Evolutionary conservation across 2,329 filamentous ascomycete species (phyloP).

Genomic region (Cladobotryum mycophilum): DNA sequence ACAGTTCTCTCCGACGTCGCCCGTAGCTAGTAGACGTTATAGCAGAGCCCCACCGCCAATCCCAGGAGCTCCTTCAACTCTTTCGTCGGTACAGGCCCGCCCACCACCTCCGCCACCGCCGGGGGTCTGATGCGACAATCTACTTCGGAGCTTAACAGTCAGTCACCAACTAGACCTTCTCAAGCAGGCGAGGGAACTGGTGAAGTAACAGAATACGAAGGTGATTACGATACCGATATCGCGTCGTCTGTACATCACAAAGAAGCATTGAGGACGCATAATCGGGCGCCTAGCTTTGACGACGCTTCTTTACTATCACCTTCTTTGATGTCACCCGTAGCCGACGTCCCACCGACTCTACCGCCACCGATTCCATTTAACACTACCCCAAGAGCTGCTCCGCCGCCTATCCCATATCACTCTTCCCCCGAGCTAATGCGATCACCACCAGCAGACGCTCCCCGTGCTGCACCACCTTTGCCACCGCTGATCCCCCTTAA

Average conservation of each 20-base stretch:
- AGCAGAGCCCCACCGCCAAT: conserved; percentile 57
- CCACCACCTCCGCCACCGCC: conserved; percentile 64
- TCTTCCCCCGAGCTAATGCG: conserved; percentile 49
- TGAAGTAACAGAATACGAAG: conserved; percentile 89
- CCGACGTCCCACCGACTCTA: conserved; percentile 37
- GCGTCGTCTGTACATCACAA: conserved; percentile 90
- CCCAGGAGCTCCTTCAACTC: conserved; percentile 45
- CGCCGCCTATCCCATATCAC: conserved; percentile 60
- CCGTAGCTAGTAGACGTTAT: conserved; percentile 44
- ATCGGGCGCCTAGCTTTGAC: conserved; percentile 69
- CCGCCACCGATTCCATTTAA: conserved; percentile 52
- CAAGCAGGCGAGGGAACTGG: conserved; percentile 57
- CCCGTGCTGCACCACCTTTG: conserved; percentile 63
- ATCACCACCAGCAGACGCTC: conserved; percentile 64
- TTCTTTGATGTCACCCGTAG: conserved; percentile 30
- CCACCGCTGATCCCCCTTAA: conserved; percentile 32
- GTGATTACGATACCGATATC: conserved; percentile 97
- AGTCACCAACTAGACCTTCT: conserved; percentile 36
- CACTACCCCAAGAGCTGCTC: conserved; percentile 51
- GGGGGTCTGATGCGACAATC: conserved; percentile 50
- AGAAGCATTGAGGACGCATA: conserved; percentile 81
- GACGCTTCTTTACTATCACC: conserved; percentile 57
- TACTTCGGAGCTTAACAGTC: conserved; percentile 47
- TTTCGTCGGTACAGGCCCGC: conserved; percentile 46
- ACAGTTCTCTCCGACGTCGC: conserved; percentile 39